These are phyloP conservation scores for Psilocybe tampanensis DNA, from an alignment of 768 basidiomycete species.

Conservation along the genomic window DNA sequence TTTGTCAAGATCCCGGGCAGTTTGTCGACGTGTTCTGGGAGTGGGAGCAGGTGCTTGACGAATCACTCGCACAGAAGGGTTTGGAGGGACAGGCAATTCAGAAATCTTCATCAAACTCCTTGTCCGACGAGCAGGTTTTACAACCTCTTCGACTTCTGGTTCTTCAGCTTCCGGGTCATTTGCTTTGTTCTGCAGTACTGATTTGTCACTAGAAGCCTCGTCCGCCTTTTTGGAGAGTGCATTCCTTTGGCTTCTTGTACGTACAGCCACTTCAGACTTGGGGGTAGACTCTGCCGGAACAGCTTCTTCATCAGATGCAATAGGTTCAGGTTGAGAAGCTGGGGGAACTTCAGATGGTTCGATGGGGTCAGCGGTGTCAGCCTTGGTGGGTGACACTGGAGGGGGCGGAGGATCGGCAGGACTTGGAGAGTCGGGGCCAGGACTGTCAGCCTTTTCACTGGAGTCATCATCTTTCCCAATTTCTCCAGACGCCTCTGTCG, in stretches of 20 bases:
- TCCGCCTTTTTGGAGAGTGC: constrained; percentile 1
- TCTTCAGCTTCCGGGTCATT: not conserved
- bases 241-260: constrained; percentile 21
- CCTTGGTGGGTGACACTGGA: not conserved
- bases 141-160: not conserved
- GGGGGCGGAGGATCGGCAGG: not conserved
- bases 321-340: constrained; percentile 18
- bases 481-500: not conserved
- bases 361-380: constrained; percentile 40
- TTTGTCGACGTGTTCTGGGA: constrained; percentile 8
- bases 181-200: not conserved
- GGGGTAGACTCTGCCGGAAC: constrained; percentile 17
- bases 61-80: constrained; percentile 15
- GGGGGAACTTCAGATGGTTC: constrained; percentile 39
- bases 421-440: constrained; percentile 3
- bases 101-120: constrained; percentile 20
- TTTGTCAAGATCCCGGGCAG: constrained; percentile 8
- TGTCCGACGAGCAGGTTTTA: constrained; percentile 10
- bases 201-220: not conserved
- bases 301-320: constrained; percentile 18
- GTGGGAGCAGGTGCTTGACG: constrained; percentile 10
- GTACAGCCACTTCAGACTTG: constrained; percentile 9
- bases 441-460: constrained; percentile 14
- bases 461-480: constrained; percentile 4
- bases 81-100: constrained; percentile 24